Conservation (phyloP, 208 protist genomes). For the Wallacemonas sp. region DNA sequence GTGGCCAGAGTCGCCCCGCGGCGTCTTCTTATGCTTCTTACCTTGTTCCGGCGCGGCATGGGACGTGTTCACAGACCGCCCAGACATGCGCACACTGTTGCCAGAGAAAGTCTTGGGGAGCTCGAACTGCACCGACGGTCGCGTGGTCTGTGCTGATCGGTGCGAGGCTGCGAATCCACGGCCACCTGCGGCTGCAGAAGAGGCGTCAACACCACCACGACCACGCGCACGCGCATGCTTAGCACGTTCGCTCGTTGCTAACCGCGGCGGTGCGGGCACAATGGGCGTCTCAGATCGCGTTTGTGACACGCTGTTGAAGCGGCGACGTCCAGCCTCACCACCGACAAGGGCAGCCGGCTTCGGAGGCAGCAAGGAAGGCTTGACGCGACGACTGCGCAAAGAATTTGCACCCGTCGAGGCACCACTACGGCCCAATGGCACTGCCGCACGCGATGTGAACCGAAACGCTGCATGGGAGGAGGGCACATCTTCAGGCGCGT, state of each 20-base stretch:
- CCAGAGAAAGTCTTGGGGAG: background rate
- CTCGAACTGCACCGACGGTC: conserved; percentile 14
- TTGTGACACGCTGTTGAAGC: background rate
- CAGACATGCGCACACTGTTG: background rate
- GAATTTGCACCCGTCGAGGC: no score
- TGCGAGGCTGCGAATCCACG: no score
- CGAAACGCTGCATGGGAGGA: background rate
- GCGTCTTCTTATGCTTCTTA: background rate
- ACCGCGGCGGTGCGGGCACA: background rate
- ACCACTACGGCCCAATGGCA: no score
- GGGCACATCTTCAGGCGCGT: background rate
- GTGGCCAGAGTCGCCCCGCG: background rate
- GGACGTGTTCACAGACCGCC: background rate
- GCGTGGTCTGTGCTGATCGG: background rate
- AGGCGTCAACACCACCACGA: background rate
- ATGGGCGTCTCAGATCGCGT: background rate
- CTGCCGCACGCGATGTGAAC: background rate
- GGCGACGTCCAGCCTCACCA: no score
- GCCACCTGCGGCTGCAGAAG: background rate
- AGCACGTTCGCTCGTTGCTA: conserved; percentile 6
- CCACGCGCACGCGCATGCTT: no score
- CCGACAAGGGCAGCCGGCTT: no score
- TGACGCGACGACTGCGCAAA: background rate
- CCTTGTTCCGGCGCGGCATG: background rate
- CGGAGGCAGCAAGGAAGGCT: conserved; percentile 8